Conservation (phyloP, 2,329 filamentous ascomycete species). For the Arthroderma sp. region DNA sequence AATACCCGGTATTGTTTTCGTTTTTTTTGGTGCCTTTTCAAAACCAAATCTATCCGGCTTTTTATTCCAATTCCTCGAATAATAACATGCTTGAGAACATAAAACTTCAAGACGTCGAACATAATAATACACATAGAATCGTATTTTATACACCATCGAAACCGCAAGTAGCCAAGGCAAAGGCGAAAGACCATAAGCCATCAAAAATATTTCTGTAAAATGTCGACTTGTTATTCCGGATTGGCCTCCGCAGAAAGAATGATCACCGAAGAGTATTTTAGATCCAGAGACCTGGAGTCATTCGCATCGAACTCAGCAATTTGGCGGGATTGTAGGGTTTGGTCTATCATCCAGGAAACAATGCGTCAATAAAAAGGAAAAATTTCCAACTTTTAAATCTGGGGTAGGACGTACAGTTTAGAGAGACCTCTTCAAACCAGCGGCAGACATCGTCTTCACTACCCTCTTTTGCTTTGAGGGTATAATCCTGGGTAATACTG, state of each 20-base stretch:
- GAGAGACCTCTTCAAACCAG: constrained; percentile 31
- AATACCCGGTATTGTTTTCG: too few relatives aligned
- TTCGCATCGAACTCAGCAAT: constrained; percentile 25
- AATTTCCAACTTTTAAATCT: not conserved
- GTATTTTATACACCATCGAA: too few relatives aligned
- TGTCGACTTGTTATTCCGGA: too few relatives aligned
- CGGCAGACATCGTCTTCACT: constrained; percentile 25
- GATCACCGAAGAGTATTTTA: constrained; percentile 22
- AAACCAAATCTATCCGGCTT: too few relatives aligned
- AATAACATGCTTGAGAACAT: too few relatives aligned
- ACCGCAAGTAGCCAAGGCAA: too few relatives aligned
- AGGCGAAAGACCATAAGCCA: too few relatives aligned
- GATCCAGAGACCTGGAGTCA: constrained; percentile 30
- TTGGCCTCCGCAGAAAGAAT: constrained; percentile 3
- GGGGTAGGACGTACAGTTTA: constrained; percentile 23
- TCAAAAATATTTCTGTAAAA: too few relatives aligned
- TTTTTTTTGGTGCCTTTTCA: too few relatives aligned
- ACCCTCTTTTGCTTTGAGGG: constrained; percentile 25
- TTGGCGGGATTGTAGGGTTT: constrained; percentile 27
- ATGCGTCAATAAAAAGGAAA: constrained; percentile 3
- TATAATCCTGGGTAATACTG: constrained; percentile 22
- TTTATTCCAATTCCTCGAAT: too few relatives aligned
- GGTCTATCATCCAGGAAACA: constrained; percentile 14
- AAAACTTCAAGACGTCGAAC: too few relatives aligned
- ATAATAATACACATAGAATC: too few relatives aligned